Base-by-base conservation (phyloP, 192 early-diverging fungal genomes). In the Entomortierella parvispora region DNA sequence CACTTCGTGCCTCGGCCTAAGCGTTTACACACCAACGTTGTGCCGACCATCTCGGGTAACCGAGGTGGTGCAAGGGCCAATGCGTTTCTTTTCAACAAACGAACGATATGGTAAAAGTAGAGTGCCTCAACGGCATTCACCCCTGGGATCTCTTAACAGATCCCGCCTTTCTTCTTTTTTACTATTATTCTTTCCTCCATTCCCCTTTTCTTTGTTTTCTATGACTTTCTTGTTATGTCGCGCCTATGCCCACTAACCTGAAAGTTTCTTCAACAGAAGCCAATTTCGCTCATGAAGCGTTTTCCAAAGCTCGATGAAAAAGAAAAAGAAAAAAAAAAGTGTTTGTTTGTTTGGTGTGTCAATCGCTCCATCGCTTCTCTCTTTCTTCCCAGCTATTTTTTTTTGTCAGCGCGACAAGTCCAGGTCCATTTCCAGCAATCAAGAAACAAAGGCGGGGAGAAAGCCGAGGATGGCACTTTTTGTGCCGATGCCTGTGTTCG, bases 1-100 rank as follows among this genome's bases (percentile, higher is more conserved):
- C 79, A 45, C 86, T 89, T 55, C 90, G 92, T 69, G 61, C 75
- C 33, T 65, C 60, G 12, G 76, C 62, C 28, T 69, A 69, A 67
- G 58, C 49, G 56, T 53, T 31, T 48, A 52, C 61, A 65, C 70
- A 31, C 61, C 34, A 54, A 65, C 79, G 66, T 58, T 68, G 68
- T 61, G 53, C 58, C 62, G 33, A 37, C 43, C 61, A 59, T 59
- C 57, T 56, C 60, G 14, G 14, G 20, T 22, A 29, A 15, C 17
- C 45, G 72, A 62, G 63, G 45, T 68, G 65, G 56, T 53, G 46
- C 60, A 53, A 68, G 55, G 63, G 74, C 74, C 74, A 77, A 77
- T 77, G 74, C 74, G 74, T 77, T 77, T 77, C 65, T 77, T 77
- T 77, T 77, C 74, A 77, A 77, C 74, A 77, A 77, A 68, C 29